phyloP scores from a whole-genome alignment of 2,329 filamentous ascomycete genomes.

The Magnaporthales sp. region DNA sequence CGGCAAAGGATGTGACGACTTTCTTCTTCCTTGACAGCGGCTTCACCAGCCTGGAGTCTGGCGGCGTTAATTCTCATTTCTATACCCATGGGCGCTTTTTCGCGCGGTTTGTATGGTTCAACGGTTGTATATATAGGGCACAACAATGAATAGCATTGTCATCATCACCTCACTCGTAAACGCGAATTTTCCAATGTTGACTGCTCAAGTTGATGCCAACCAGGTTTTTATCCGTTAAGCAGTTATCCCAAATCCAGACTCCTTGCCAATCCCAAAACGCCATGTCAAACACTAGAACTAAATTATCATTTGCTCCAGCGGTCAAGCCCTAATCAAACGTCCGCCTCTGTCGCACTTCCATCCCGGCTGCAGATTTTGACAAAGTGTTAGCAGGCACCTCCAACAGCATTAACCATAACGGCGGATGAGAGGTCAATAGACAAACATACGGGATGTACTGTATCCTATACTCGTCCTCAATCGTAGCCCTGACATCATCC shows the following conservation, averaged over 20 bases:
- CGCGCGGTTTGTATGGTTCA: background rate
- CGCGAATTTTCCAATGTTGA: background rate
- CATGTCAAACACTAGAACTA: background rate
- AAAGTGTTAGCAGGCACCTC: slow-evolving; percentile 1
- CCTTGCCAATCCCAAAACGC: background rate
- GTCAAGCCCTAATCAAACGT: slow-evolving; percentile 9
- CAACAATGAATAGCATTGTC: background rate
- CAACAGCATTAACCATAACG: background rate
- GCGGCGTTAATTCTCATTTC: background rate
- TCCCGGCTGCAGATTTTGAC: slow-evolving; percentile 35
- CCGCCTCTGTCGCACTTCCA: slow-evolving; percentile 44
- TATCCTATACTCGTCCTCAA: slow-evolving; percentile 56
- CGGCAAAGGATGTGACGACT: slow-evolving; percentile 34
- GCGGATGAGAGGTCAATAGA: slow-evolving; percentile 22
- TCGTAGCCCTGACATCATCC: slow-evolving; percentile 50
- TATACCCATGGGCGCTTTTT: background rate
- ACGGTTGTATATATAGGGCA: background rate
- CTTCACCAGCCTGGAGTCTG: background rate
- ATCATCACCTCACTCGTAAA: background rate
- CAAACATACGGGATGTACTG: slow-evolving; percentile 55
- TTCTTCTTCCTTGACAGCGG: background rate
- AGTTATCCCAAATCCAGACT: background rate
- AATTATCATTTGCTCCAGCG: no score
- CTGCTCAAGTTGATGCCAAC: background rate
- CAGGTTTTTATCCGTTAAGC: background rate